These are phyloP conservation scores for Yamadazyma siamensis DNA, from an alignment of 1,139 yeast species.

Conservation along the genomic window DNA sequence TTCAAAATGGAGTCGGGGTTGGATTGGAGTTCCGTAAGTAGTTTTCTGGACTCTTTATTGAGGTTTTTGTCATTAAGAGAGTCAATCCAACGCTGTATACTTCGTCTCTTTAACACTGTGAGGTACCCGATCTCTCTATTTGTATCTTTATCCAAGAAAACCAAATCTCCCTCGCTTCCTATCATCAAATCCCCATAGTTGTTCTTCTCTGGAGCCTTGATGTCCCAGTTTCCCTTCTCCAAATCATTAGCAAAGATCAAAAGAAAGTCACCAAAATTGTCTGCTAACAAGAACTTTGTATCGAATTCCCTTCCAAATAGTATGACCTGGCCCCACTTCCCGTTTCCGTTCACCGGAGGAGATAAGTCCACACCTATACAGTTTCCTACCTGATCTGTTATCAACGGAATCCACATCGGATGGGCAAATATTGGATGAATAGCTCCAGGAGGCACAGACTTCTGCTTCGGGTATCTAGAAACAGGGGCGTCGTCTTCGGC, in stretches of 20 bases:
- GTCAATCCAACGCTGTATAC: conserved; percentile 22
- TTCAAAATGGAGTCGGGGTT: conserved; percentile 19
- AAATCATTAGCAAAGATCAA: conserved; percentile 79
- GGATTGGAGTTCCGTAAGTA: conserved; percentile 23
- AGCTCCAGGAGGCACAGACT: conserved; percentile 69
- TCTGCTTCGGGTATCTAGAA: conserved; percentile 51
- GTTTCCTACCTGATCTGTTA: conserved; percentile 86
- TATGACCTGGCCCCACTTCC: conserved; percentile 80
- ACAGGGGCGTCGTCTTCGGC: conserved; percentile 5
- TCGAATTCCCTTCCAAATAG: conserved; percentile 89
- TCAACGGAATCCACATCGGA: conserved; percentile 85
- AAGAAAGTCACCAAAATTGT: conserved; percentile 82
- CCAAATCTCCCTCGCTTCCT: conserved; percentile 69
- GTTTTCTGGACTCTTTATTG: conserved; percentile 16
- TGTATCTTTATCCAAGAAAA: conserved; percentile 49
- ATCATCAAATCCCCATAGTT: conserved; percentile 52
- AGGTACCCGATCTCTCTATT: conserved; percentile 13
- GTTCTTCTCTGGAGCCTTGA: conserved; percentile 48
- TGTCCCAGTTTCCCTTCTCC: conserved; percentile 70
- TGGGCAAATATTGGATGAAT: conserved; percentile 77
- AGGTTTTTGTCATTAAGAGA: conserved; percentile 17
- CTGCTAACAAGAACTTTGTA: conserved; percentile 72
- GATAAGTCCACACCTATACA: conserved; percentile 86
- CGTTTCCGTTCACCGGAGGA: conserved; percentile 62
- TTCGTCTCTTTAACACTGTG: conserved; percentile 13